Evolutionary conservation across 2,329 filamentous ascomycete genomes (phyloP), one percentile per base, ranked within the genome.

Genomic region (Calonectria ilicicola): DNA sequence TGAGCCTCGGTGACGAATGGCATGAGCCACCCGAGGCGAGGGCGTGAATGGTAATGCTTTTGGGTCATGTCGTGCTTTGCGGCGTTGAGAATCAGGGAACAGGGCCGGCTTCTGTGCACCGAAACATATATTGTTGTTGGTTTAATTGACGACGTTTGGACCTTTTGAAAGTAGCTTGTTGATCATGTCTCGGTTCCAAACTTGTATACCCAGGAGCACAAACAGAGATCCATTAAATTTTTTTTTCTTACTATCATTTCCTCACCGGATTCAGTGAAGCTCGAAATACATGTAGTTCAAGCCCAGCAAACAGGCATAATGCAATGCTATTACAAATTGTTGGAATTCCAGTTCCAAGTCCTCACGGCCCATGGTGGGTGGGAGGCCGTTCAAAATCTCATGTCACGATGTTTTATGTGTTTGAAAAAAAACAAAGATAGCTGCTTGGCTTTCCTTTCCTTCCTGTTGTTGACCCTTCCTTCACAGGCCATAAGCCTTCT

Each of bases 401-500:
- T 42, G 49, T 58, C 62, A 27, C 56, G n/a, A 42, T 10, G 19
- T 29, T 35, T 26, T 46, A 44, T 42, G 35, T 32, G 32, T 42
- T 44, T 17, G 17, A 29, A 51, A 51, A 21, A 29, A 51, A 51
- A 40, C 15, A 56, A 68, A 62, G 46, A 29, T 56, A 38, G 17
- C 27, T 46, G 23, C 47, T 65, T n/a, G 56, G 15, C 10, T 23
- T 47, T 40, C 58, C 60, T 5, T 49, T 21, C 23, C 23, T 27
- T 44, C 32, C 21, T 27, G 23, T 56, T n/a, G 10, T n/a, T n/a
- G n/a, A n/a, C n/a, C n/a, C n/a, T 2, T 15, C 49, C 2, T 44
- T 79, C 58, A 85, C 69, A 92, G 83, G 3, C 84, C 84, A 78
- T 98, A 98, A 2, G 93, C 95, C 83, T 90, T 89, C 65, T 89